phyloP scores from a whole-genome alignment of 805 yeast species.

The Saturnispora silvae region DNA sequence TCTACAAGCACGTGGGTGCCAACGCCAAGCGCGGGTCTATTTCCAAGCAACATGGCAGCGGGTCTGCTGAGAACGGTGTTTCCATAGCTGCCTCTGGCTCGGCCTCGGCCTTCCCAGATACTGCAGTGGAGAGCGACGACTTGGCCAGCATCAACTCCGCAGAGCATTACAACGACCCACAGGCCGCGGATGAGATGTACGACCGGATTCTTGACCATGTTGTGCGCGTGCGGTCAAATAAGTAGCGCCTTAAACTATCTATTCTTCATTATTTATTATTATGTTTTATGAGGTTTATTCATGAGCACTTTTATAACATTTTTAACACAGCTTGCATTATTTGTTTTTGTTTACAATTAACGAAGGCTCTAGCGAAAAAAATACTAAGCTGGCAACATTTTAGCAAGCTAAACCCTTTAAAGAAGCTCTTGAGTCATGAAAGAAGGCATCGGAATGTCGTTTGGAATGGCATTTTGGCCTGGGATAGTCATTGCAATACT shows the following conservation, averaged over 20 bases:
- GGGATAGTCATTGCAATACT: no score
- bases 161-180: slow-evolving; percentile 22
- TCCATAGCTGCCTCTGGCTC: background rate
- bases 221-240: slow-evolving; percentile 50
- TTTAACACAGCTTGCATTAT: no score
- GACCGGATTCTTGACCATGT: slow-evolving; percentile 63
- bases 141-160: slow-evolving; percentile 11
- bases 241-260: slow-evolving; percentile 1
- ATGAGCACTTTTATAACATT: background rate
- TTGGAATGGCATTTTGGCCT: background rate
- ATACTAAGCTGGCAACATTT: no score
- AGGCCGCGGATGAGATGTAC: slow-evolving; percentile 54
- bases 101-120: background rate
- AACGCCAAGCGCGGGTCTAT: slow-evolving; percentile 1
- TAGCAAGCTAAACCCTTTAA: no score
- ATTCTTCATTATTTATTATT: background rate
- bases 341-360: background rate
- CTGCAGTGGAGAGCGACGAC: slow-evolving; percentile 15
- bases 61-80: background rate
- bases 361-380: no score
- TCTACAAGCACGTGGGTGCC: slow-evolving; percentile 16
- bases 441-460: no score
- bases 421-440: no score
- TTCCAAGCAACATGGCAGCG: background rate
- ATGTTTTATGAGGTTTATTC: background rate